A percentile compares a stretch with the other conserved stretches of the same genome.
Evolutionary conservation across 2,329 filamentous ascomycete species (phyloP).

Genomic region (Penicillium sp.): DNA sequence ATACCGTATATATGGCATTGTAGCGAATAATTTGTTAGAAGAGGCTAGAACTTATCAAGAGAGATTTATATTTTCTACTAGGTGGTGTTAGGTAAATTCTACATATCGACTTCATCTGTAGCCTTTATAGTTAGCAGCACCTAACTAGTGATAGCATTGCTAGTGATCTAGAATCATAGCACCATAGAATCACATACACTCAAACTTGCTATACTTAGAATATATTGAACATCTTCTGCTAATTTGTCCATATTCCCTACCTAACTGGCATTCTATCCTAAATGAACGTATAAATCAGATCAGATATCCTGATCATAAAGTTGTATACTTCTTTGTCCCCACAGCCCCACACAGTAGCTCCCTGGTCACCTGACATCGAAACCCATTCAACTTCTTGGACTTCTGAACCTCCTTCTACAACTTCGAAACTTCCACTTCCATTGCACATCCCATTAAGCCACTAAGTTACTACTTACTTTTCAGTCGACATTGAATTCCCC

Average conservation of each 20-base stretch:
- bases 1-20: not conserved
- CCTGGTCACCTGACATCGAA: slow-evolving; percentile 3
- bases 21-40: not conserved
- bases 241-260: too few species aligned
- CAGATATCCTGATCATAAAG: not conserved
- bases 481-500: fast-evolving
- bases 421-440: not conserved
- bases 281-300: not conserved
- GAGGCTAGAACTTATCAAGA: not conserved
- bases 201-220: not conserved
- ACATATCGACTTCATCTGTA: not conserved
- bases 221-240: not conserved
- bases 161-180: not conserved
- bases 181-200: not conserved
- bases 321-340: slow-evolving; percentile 1
- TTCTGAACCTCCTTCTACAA: not conserved
- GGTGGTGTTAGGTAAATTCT: not conserved
- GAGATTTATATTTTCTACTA: not conserved
- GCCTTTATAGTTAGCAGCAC: too few species aligned
- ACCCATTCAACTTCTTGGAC: not conserved
- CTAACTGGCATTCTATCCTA: too few species aligned
- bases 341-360: slow-evolving; percentile 11
- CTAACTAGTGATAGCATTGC: not conserved
- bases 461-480: not conserved
- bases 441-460: not conserved